Evolutionary conservation across 192 early-diverging fungal species (phyloP).

Genomic region (Coemansia sp.): DNA sequence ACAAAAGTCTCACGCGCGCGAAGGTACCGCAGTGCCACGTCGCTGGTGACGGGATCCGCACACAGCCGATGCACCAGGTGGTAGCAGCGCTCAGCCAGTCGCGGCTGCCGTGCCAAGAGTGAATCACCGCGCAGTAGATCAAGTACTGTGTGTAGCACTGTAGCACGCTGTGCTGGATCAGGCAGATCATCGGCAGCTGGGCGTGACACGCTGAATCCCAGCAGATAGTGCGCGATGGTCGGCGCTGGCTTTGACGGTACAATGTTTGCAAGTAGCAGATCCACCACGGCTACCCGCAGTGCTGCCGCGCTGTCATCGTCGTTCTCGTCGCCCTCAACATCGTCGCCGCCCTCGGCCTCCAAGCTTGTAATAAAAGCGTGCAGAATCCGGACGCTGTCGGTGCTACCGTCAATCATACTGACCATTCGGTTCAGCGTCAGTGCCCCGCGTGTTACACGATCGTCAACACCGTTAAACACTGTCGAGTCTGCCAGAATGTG

Average conservation of each 20-base stretch:
- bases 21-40: constrained; percentile 72
- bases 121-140: constrained; percentile 57
- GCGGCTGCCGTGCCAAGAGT: constrained; percentile 71
- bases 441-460: constrained; percentile 37
- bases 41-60: constrained; percentile 62
- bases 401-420: constrained; percentile 61
- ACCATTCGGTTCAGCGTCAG: constrained; percentile 70
- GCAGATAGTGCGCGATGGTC: constrained; percentile 83
- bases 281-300: constrained; percentile 81
- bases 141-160: constrained; percentile 64
- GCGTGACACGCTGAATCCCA: constrained; percentile 70
- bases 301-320: constrained; percentile 42
- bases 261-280: constrained; percentile 79
- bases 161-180: constrained; percentile 43
- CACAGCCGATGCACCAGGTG: constrained; percentile 83
- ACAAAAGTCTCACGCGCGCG: constrained; percentile 78
- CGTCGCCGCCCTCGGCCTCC: constrained; percentile 58
- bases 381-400: constrained; percentile 67
- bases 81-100: constrained; percentile 83
- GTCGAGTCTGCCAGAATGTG: constrained; percentile 68
- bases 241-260: constrained; percentile 56
- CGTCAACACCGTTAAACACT: constrained; percentile 60
- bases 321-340: constrained; percentile 16
- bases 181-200: constrained; percentile 44
- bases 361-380: constrained; percentile 76